Percentiles rank a stretch among this genome's conserved stretches.
Conservation (phyloP, 2,329 filamentous ascomycete species). For the Neofusicoccum kwambonambiense region DNA sequence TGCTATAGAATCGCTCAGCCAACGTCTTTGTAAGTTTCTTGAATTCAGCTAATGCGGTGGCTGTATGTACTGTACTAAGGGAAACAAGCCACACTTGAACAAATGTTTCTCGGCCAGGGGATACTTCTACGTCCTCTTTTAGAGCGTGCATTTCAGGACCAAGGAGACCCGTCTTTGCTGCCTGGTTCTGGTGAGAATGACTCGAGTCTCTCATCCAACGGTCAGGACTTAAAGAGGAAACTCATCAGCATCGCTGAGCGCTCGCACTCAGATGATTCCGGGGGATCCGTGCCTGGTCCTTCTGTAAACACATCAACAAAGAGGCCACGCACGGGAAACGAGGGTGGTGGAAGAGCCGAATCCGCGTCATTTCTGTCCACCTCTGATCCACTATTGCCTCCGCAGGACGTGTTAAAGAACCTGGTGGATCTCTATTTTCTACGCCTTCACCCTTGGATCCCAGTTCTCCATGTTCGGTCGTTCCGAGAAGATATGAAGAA, state of each 20-base stretch:
- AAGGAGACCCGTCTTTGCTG: constrained; percentile 21
- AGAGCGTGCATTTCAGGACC: constrained; percentile 19
- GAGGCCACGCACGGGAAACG: neutral
- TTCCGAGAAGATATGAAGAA: constrained; percentile 29
- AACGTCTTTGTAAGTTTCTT: constrained; percentile 22
- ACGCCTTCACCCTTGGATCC: constrained; percentile 36
- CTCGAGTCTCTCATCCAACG: constrained; percentile 23
- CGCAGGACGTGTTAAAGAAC: constrained; percentile 25
- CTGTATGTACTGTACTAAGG: neutral
- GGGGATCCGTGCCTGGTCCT: neutral
- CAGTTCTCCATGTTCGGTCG: constrained; percentile 31
- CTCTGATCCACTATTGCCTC: constrained; percentile 21
- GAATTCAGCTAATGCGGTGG: neutral
- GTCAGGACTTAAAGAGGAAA: constrained; percentile 22
- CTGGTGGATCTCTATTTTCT: constrained; percentile 33
- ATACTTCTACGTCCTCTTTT: constrained; percentile 24
- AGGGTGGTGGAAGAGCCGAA: neutral
- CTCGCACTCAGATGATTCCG: neutral
- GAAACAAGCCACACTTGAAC: constrained; percentile 22
- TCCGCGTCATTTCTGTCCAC: neutral
- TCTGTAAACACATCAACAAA: neutral
- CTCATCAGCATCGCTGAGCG: neutral
- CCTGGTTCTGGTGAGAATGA: constrained; percentile 19
- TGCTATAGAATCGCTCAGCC: constrained; percentile 33
- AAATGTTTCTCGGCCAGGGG: constrained; percentile 23